A percentile compares a stretch with the other conserved stretches of the same genome.
phyloP scores from a whole-genome alignment of 352 stramenopile species.

The Phytopythium mirpurense region DNA sequence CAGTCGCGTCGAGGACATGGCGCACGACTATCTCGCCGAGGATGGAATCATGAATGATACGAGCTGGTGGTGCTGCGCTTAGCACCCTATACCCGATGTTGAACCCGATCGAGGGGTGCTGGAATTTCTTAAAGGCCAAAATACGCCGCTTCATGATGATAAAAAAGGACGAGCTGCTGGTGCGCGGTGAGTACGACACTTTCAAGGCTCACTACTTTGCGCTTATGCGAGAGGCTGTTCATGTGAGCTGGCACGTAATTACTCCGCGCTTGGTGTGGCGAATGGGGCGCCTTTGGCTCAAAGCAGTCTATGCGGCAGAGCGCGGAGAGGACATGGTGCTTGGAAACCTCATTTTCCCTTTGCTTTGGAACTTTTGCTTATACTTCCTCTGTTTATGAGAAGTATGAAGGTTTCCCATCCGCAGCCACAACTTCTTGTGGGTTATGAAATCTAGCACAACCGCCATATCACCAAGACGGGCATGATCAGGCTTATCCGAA shows the following conservation, averaged over 20 bases:
- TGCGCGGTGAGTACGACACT: constrained; percentile 10
- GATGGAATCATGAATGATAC: constrained; percentile 14
- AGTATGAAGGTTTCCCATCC: too few species aligned
- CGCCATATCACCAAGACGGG: too few species aligned
- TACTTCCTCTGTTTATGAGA: too few species aligned
- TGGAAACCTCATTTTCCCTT: constrained; percentile 1
- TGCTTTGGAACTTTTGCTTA: constrained; percentile 4
- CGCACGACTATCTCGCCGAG: constrained; percentile 1
- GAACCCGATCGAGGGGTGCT: constrained; percentile 19
- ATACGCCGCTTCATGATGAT: constrained; percentile 9
- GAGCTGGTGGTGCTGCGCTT: constrained; percentile 7
- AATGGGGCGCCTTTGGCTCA: constrained; percentile 7
- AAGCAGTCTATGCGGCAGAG: not conserved
- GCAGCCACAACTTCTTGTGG: too few species aligned
- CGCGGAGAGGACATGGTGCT: constrained; percentile 4
- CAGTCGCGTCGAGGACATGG: constrained; percentile 5
- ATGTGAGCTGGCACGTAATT: not conserved
- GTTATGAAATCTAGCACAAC: too few species aligned
- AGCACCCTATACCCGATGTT: constrained; percentile 17
- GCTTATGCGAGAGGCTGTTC: constrained; percentile 2
- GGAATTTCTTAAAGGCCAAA: constrained; percentile 11
- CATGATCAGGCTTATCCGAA: too few species aligned
- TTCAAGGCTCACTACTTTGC: constrained; percentile 4
- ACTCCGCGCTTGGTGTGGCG: constrained; percentile 3
- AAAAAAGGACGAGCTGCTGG: constrained; percentile 10